Evolutionary conservation across 2,329 filamentous ascomycete species (phyloP), one percentile per base, ranked within the genome.

Genomic region (Calycina herbarum): DNA sequence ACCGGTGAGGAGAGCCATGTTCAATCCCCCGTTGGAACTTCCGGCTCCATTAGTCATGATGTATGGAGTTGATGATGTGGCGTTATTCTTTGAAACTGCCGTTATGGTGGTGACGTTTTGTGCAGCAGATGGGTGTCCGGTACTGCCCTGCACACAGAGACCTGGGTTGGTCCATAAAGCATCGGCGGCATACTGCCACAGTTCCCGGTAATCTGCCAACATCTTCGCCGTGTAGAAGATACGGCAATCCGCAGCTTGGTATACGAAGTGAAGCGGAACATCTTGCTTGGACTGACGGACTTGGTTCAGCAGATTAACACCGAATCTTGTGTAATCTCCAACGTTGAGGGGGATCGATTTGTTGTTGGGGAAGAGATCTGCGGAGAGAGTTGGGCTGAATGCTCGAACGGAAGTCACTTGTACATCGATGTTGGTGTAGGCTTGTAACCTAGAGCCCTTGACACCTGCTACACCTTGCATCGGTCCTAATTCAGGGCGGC

Each of bases 201-300:
- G 71, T 27, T 74, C 76, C 2, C 77, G 77, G 5, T 82, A 79
- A 61, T 85, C 79, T 5, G 79, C 72, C 40, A 83, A 73, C 73
- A 84, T 86, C 3, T 79, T 74, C 17, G 78, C 72, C 5, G 86
- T 86, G 66, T 83, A 87, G 71, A 82, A 89, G 15, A 88, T 73
- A 2, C 85, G 79, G 69, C 86, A 89, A 68, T 85, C 82, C 0
- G 86, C 84, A 0, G 85, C 81, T 67, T 87, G 82, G 68, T 87
- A 86, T 3, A 82, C 74, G 71, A 89, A 89, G 69, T 89, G 86
- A 20, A 83, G 74, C 7, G 86, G 82, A 4, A 59, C 40, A 0
- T 78, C 75, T 63, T 74, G 67, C 13, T 72, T 68, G 11, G 77
- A 69, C 69, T 57, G 66, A 61, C 68, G 31, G 63, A 72, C 64